Conservation (phyloP, 2,329 filamentous ascomycete species). For the Fusarium marasasianum region DNA sequence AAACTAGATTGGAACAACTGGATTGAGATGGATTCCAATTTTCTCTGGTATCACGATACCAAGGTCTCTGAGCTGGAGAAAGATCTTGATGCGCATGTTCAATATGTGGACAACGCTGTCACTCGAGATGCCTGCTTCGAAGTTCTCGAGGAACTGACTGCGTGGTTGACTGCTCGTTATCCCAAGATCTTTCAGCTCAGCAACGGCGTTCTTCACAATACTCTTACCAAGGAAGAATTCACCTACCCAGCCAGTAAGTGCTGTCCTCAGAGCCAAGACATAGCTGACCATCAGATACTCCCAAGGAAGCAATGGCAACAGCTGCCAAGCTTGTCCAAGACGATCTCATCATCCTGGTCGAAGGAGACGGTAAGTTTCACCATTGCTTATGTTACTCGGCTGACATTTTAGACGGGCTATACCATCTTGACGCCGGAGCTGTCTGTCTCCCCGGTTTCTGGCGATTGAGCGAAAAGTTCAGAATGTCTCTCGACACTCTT, state of each 20-base stretch:
- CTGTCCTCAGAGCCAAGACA: fast-evolving
- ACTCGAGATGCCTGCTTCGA: constrained; percentile 32
- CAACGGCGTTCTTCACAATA: not conserved
- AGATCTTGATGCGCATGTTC: constrained; percentile 20
- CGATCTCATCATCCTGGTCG: constrained; percentile 27
- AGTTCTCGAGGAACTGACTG: constrained; percentile 19
- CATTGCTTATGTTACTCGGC: fast-evolving
- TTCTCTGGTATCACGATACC: constrained; percentile 18
- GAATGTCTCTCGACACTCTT: constrained; percentile 32
- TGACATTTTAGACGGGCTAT: constrained; percentile 5
- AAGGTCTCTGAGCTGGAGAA: constrained; percentile 31
- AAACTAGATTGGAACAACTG: constrained; percentile 31
- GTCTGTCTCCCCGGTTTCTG: constrained; percentile 34
- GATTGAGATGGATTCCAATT: constrained; percentile 37
- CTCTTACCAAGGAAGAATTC: constrained; percentile 14
- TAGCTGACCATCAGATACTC: constrained; percentile 2
- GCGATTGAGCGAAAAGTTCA: constrained; percentile 29
- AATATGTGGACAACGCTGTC: constrained; percentile 22
- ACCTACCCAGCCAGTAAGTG: constrained; percentile 17
- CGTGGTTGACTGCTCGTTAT: constrained; percentile 13
- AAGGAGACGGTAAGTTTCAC: constrained; percentile 8
- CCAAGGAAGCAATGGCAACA: constrained; percentile 24
- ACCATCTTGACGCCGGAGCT: constrained; percentile 32
- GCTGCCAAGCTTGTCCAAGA: constrained; percentile 31
- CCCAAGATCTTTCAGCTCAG: constrained; percentile 27